These are phyloP conservation scores for Jimgerdemannia lactiflua DNA, from an alignment of 192 early-diverging fungal species.

Conservation along the genomic window DNA sequence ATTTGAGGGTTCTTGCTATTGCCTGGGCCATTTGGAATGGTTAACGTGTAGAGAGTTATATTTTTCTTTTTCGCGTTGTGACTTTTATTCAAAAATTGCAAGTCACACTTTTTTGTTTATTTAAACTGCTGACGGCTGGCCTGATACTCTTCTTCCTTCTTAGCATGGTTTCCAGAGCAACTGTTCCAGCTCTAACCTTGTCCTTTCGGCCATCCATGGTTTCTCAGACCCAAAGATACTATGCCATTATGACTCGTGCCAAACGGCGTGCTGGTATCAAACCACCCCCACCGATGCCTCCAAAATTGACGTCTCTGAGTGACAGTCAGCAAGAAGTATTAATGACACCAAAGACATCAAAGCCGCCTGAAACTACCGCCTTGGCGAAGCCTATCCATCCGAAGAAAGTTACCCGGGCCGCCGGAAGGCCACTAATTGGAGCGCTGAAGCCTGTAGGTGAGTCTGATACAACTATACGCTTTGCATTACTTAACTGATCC, in stretches of 20 bases:
- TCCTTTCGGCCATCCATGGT: neutral
- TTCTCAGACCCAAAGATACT: conserved; percentile 4
- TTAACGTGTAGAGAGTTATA: too few species aligned
- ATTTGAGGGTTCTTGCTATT: neutral
- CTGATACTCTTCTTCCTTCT: too few species aligned
- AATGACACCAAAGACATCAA: neutral
- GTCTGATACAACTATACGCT: neutral
- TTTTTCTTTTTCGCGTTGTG: too few species aligned
- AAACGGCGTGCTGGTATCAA: conserved; percentile 23
- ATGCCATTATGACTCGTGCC: conserved; percentile 34
- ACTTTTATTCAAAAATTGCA: neutral
- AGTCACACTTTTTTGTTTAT: neutral
- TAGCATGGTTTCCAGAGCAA: too few species aligned
- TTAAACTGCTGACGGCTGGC: too few species aligned
- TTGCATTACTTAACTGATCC: neutral
- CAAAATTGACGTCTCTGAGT: neutral
- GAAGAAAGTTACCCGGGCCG: neutral
- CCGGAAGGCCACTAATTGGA: neutral
- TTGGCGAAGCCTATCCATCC: neutral
- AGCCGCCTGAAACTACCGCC: neutral
- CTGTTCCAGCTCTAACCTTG: neutral
- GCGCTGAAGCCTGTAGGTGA: neutral
- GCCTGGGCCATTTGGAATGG: neutral
- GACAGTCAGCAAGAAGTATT: neutral
- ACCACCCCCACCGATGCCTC: neutral